These are phyloP conservation scores for Eimeria brunetti DNA, from an alignment of 169 alveolate species.

Conservation along the genomic window DNA sequence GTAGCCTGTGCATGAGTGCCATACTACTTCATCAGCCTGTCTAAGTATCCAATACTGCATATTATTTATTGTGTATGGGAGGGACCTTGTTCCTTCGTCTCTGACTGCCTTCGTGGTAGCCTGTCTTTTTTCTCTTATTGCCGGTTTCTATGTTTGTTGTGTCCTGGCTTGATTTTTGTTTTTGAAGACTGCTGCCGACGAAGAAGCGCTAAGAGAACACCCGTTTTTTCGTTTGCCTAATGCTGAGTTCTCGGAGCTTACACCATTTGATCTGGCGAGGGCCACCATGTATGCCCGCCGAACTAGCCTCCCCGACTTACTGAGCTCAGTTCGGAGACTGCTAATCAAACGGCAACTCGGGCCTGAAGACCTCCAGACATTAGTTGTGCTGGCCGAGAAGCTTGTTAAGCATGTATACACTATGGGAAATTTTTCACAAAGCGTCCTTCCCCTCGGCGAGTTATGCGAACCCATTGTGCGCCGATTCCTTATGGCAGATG, in stretches of 20 bases:
- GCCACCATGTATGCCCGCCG: not conserved
- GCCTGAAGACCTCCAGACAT: not conserved
- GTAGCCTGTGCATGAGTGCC: not conserved
- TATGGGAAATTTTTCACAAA: not conserved
- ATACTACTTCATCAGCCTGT: not conserved
- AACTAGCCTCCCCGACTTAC: not conserved
- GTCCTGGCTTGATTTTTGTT: not conserved
- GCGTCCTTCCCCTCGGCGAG: not conserved
- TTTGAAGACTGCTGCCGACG: not conserved
- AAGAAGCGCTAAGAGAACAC: not conserved
- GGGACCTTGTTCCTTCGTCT: not conserved
- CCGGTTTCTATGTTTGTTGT: not conserved
- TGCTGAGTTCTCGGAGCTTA: not conserved
- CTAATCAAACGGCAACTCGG: not conserved
- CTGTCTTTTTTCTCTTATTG: not conserved
- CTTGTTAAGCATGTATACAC: not conserved
- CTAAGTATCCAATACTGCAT: not conserved
- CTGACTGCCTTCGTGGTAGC: not conserved
- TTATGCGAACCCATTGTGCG: not conserved
- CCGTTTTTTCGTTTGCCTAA: not conserved
- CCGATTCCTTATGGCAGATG: constrained; percentile 2
- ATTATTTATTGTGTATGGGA: not conserved
- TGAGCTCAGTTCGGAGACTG: not conserved
- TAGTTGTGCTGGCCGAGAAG: not conserved
- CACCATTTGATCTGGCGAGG: not conserved